A percentile compares a stretch with the other conserved stretches of the same genome.
Evolutionary conservation across 352 stramenopile genomes (phyloP).

Genomic region (Phytophthora pisi): DNA sequence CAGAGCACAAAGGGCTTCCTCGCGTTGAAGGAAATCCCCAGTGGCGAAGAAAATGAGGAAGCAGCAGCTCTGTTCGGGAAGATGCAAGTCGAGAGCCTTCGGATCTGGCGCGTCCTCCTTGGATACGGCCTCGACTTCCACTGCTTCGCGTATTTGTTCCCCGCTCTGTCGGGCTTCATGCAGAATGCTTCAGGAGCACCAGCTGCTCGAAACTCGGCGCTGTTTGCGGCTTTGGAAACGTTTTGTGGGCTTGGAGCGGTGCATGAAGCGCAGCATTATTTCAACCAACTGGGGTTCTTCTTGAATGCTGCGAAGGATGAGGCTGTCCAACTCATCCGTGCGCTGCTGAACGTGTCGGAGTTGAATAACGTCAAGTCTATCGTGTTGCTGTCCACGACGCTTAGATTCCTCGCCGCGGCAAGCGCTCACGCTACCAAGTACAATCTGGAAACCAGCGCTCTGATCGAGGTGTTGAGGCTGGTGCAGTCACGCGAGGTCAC

Average conservation of each 20-base stretch:
- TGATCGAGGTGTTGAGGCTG: slow-evolving; percentile 41
- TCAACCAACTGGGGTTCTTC: slow-evolving; percentile 66
- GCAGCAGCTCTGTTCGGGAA: slow-evolving; percentile 28
- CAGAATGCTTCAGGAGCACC: slow-evolving; percentile 14
- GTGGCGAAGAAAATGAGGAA: slow-evolving; percentile 21
- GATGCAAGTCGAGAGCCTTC: slow-evolving; percentile 62
- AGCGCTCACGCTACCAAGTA: slow-evolving; percentile 56
- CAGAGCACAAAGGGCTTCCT: slow-evolving; percentile 68
- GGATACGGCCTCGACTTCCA: slow-evolving; percentile 73
- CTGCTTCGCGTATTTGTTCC: slow-evolving; percentile 72
- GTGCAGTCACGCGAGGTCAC: slow-evolving; percentile 32
- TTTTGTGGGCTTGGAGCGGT: slow-evolving; percentile 51
- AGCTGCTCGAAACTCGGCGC: slow-evolving; percentile 24
- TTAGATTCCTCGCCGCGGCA: slow-evolving; percentile 58
- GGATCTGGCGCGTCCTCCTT: slow-evolving; percentile 68
- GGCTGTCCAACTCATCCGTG: slow-evolving; percentile 14
- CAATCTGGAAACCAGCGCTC: slow-evolving; percentile 42
- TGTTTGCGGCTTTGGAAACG: slow-evolving; percentile 56
- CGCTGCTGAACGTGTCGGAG: slow-evolving; percentile 1
- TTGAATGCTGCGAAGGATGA: slow-evolving; percentile 41
- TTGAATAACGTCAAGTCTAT: slow-evolving; percentile 14
- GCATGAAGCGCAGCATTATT: slow-evolving; percentile 69
- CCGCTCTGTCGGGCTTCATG: slow-evolving; percentile 52
- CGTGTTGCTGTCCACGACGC: slow-evolving; percentile 34
- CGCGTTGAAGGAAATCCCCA: slow-evolving; percentile 41